These are phyloP conservation scores for Knufia petricola DNA, from an alignment of 2,329 filamentous ascomycete species.

Conservation along the genomic window DNA sequence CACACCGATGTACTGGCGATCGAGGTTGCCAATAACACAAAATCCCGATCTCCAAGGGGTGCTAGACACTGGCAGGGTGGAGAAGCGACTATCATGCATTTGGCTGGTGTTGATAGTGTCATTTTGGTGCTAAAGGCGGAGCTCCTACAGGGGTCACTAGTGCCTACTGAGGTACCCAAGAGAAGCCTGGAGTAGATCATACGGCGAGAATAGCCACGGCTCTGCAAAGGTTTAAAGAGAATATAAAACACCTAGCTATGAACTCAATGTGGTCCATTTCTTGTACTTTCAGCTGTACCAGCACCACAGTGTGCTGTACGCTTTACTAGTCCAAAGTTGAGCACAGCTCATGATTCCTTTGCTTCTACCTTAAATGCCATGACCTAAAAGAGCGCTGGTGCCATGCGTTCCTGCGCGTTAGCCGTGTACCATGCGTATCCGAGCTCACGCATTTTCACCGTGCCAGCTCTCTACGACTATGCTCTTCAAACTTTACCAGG, in stretches of 20 bases:
- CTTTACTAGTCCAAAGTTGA: too few relatives aligned
- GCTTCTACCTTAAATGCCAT: too few relatives aligned
- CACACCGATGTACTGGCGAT: slow-evolving; percentile 2
- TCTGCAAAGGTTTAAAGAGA: not conserved
- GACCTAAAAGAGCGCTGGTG: too few relatives aligned
- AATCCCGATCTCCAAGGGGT: slow-evolving; percentile 4
- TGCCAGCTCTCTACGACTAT: too few relatives aligned
- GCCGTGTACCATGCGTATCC: not conserved
- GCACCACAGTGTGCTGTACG: not conserved
- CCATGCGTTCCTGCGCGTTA: not conserved
- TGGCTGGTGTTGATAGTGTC: not conserved
- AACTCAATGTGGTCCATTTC: not conserved
- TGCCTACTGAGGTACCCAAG: too few relatives aligned
- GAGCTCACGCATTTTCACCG: too few relatives aligned
- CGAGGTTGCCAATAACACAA: slow-evolving; percentile 8
- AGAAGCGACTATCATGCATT: too few relatives aligned
- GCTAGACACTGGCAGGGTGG: not conserved
- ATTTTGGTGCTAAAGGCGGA: not conserved
- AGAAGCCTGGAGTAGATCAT: too few relatives aligned
- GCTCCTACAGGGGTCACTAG: not conserved
- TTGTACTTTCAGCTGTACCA: not conserved
- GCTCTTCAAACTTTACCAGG: too few relatives aligned
- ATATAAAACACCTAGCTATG: not conserved
- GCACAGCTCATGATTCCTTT: not conserved
- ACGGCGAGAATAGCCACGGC: not conserved